These are phyloP conservation scores for Sedum album DNA, from an alignment of 164 flowering plant genomes.

Conservation along the genomic window DNA sequence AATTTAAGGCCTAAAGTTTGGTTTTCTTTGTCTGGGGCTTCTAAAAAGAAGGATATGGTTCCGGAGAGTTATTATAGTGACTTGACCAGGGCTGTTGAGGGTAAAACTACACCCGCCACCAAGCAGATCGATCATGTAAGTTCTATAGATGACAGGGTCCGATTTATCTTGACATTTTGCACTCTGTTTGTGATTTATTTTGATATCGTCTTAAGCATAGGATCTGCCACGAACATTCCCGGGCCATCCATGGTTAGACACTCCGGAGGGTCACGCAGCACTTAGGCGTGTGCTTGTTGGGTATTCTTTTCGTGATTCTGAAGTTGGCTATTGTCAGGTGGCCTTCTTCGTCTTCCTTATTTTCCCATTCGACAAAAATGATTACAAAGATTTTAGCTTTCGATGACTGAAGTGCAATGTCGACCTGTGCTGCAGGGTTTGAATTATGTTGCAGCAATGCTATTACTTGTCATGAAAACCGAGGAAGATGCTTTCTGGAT, in stretches of 20 bases:
- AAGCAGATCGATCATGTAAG: conserved; percentile 93
- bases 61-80: conserved; percentile 91
- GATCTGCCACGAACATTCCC: conserved; percentile 94
- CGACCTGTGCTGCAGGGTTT: conserved; percentile 51
- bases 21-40: conserved; percentile 92
- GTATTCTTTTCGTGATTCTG: conserved; percentile 89
- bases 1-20: conserved; percentile 83
- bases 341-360: conserved; percentile 6
- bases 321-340: conserved; percentile 98
- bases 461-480: conserved; percentile 93
- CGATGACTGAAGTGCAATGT: neutral
- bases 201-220: conserved; percentile 25
- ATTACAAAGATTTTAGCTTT: neutral
- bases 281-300: conserved; percentile 89
- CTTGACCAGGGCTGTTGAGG: conserved; percentile 66
- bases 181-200: conserved; percentile 4
- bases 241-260: conserved; percentile 96
- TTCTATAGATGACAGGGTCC: neutral
- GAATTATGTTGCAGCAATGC: conserved; percentile 85
- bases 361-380: neutral
- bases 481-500: conserved; percentile 98
- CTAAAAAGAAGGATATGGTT: conserved; percentile 85
- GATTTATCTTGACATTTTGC: neutral
- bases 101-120: conserved; percentile 82
- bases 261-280: conserved; percentile 88